phyloP scores from a whole-genome alignment of 2,329 filamentous ascomycete species.

The Talaromyces sp. region DNA sequence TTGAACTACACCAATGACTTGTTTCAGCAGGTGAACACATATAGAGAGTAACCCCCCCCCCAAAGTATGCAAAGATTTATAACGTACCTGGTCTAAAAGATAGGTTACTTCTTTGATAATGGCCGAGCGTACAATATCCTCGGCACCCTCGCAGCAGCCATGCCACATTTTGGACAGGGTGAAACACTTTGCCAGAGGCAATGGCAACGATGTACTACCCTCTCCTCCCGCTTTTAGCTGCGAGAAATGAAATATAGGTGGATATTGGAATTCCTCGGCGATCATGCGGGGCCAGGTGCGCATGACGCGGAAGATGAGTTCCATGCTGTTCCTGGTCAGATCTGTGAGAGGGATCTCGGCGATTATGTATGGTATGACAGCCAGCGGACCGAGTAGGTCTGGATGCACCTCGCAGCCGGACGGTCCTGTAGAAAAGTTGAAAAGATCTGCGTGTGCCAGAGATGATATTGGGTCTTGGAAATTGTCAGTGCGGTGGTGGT shows the following conservation, averaged over 20 bases:
- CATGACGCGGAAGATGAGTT: conserved; percentile 30
- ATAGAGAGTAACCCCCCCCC: too few species aligned
- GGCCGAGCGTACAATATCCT: conserved; percentile 27
- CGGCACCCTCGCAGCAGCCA: conserved; percentile 24
- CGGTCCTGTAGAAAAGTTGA: not conserved
- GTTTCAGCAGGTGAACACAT: not conserved
- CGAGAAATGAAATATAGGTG: conserved; percentile 33
- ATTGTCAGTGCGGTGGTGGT: not conserved
- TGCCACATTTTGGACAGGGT: conserved; percentile 37
- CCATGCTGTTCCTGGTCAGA: conserved; percentile 25
- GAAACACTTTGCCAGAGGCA: conserved; percentile 33
- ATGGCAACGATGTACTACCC: conserved; percentile 15
- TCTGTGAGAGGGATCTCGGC: not conserved
- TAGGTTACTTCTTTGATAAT: conserved; percentile 28
- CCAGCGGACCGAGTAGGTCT: not conserved
- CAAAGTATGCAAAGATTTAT: too few species aligned
- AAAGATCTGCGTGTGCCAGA: not conserved
- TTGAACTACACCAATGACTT: conserved; percentile 20
- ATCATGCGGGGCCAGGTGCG: conserved; percentile 38
- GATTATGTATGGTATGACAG: not conserved
- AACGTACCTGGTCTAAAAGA: conserved; percentile 27
- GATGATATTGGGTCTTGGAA: not conserved
- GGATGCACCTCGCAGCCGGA: not conserved
- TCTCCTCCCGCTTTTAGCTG: conserved; percentile 5
- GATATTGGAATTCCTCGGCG: conserved; percentile 32